A percentile compares a stretch with the other conserved stretches of the same genome.
phyloP scores from a whole-genome alignment of 129 eudicot species.

The Apium graveolens region DNA sequence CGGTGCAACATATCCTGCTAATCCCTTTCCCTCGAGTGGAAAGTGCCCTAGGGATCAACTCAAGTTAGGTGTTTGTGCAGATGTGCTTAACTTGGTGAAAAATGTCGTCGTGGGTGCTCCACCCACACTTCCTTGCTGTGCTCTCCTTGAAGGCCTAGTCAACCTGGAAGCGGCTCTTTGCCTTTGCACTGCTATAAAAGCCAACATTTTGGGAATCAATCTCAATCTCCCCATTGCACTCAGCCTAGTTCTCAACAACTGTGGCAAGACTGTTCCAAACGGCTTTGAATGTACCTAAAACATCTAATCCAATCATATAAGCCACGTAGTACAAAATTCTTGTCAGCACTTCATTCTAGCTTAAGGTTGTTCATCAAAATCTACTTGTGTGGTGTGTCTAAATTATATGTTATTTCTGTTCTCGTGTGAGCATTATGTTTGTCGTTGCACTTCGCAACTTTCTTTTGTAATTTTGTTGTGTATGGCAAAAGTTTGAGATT shows the following conservation, averaged over 20 bases:
- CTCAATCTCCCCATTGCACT: constrained; percentile 54
- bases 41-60: constrained; percentile 5
- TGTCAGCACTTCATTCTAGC: not conserved
- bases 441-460: not conserved
- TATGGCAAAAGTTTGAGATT: too few species aligned
- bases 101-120: not conserved
- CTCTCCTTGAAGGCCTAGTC: constrained; percentile 42
- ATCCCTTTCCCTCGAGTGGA: not conserved
- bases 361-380: not conserved
- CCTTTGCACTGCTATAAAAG: constrained; percentile 64
- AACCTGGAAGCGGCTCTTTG: constrained; percentile 67
- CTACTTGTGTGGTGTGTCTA: not conserved
- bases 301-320: not conserved
- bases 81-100: constrained; percentile 11
- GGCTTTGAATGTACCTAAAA: constrained; percentile 44
- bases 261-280: constrained; percentile 45
- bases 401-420: not conserved
- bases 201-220: constrained; percentile 53
- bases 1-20: not conserved
- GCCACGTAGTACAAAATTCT: not conserved
- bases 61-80: constrained; percentile 6
- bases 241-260: constrained; percentile 55
- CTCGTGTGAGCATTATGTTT: not conserved
- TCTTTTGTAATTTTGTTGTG: not conserved
- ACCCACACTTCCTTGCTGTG: constrained; percentile 33